These are phyloP conservation scores for Thinopyrum elongatum DNA, from an alignment of 176 grass and related monocot genomes.

Conservation along the genomic window DNA sequence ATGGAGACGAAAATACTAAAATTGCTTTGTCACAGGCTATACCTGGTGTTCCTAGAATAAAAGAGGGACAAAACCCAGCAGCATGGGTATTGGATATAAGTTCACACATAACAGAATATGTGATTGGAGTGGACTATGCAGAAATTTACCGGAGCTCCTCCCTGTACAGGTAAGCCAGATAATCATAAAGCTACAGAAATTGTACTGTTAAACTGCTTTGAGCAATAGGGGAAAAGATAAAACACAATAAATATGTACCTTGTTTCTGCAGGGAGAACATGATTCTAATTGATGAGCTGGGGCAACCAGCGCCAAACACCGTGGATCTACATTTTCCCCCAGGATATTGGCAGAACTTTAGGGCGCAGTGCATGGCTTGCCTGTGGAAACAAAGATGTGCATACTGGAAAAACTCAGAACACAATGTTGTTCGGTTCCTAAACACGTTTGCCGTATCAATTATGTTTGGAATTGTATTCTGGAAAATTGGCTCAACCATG, in stretches of 20 bases:
- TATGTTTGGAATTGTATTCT: constrained; percentile 85
- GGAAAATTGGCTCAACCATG: constrained; percentile 76
- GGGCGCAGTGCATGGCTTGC: constrained; percentile 66
- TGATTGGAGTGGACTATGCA: constrained; percentile 62
- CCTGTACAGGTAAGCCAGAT: constrained; percentile 56
- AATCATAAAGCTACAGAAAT: constrained; percentile 7
- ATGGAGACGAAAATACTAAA: constrained; percentile 8
- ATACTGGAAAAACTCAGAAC: constrained; percentile 97
- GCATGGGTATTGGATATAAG: constrained; percentile 83
- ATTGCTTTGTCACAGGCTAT: constrained; percentile 55
- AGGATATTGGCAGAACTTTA: constrained; percentile 61
- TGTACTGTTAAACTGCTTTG: background rate
- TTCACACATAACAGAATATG: constrained; percentile 73
- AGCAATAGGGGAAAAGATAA: constrained; percentile 6
- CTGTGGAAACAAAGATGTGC: constrained; percentile 88
- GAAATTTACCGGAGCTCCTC: constrained; percentile 68
- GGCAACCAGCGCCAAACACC: constrained; percentile 41
- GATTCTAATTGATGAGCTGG: constrained; percentile 65
- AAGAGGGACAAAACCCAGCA: constrained; percentile 74
- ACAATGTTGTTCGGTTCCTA: constrained; percentile 79
- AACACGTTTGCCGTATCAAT: constrained; percentile 71
- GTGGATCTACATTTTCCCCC: constrained; percentile 64
- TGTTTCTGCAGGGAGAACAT: constrained; percentile 59
- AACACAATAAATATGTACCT: constrained; percentile 23
- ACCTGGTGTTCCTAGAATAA: constrained; percentile 79